These are phyloP conservation scores for Picea mariana DNA, from an alignment of 83 land plant genomes.

Conservation along the genomic window DNA sequence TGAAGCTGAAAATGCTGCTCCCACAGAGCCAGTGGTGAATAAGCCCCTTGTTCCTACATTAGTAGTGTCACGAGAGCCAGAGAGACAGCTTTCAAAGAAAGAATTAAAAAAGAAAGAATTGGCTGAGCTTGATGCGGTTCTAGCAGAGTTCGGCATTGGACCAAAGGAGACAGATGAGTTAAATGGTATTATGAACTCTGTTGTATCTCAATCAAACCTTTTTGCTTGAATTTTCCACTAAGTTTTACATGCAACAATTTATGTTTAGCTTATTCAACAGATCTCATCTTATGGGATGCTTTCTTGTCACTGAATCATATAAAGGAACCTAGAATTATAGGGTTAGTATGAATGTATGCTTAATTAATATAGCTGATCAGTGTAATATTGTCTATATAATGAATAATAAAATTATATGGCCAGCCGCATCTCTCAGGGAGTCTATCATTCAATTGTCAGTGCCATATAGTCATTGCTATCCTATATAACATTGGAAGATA, in stretches of 20 bases:
- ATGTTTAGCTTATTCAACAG: background rate
- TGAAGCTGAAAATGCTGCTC: constrained; percentile 38
- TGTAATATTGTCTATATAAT: no score
- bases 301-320: no score
- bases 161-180: constrained; percentile 31
- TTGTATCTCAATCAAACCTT: background rate
- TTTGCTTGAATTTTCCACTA: constrained; percentile 1
- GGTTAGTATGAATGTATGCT: no score
- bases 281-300: background rate
- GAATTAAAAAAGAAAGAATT: constrained; percentile 84
- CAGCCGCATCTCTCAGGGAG: no score
- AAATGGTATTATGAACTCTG: constrained; percentile 26
- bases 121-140: constrained; percentile 78
- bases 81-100: constrained; percentile 87
- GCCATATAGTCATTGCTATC: no score
- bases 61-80: constrained; percentile 58
- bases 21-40: constrained; percentile 27
- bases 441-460: no score
- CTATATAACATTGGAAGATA: no score
- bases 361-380: no score
- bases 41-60: constrained; percentile 30
- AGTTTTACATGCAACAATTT: background rate
- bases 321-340: no score
- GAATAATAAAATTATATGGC: no score
- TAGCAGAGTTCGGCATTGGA: constrained; percentile 66